Conservation (phyloP, 176 grass and related monocot species). For the Oryza glaberrima region DNA sequence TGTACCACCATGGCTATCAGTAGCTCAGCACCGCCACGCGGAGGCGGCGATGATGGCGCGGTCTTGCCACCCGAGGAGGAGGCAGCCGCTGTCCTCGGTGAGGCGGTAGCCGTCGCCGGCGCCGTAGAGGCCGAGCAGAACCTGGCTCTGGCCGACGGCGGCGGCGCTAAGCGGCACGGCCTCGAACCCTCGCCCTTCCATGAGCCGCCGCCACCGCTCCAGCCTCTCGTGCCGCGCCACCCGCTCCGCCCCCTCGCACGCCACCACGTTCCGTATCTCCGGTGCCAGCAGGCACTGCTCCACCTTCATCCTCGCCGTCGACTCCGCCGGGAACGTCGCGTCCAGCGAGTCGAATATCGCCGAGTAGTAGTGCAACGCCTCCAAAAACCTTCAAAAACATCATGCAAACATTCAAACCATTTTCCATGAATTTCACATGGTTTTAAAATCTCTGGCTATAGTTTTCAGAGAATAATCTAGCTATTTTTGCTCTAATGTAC, state of each 20-base stretch:
- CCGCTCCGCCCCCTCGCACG: slow-evolving; percentile 65
- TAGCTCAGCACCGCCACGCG: slow-evolving; percentile 60
- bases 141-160: slow-evolving; percentile 81
- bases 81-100: slow-evolving; percentile 70
- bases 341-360: slow-evolving; percentile 93
- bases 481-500: no score
- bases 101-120: slow-evolving; percentile 84
- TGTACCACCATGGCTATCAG: not conserved
- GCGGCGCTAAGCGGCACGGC: slow-evolving; percentile 78
- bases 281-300: slow-evolving; percentile 67
- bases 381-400: slow-evolving; percentile 57
- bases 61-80: slow-evolving; percentile 87
- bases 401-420: no score
- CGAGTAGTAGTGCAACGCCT: slow-evolving; percentile 91
- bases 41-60: slow-evolving; percentile 83
- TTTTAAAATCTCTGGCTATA: no score
- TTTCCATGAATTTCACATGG: no score
- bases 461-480: no score
- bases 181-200: slow-evolving; percentile 50
- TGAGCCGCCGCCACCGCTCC: slow-evolving; percentile 56
- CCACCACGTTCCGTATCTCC: slow-evolving; percentile 86
- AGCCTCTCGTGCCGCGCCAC: slow-evolving; percentile 81
- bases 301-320: slow-evolving; percentile 55
- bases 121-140: slow-evolving; percentile 73
- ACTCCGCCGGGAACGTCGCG: slow-evolving; percentile 52